Conservation (phyloP, 495 filamentous ascomycete genomes). For the Durotheca rogersii region DNA sequence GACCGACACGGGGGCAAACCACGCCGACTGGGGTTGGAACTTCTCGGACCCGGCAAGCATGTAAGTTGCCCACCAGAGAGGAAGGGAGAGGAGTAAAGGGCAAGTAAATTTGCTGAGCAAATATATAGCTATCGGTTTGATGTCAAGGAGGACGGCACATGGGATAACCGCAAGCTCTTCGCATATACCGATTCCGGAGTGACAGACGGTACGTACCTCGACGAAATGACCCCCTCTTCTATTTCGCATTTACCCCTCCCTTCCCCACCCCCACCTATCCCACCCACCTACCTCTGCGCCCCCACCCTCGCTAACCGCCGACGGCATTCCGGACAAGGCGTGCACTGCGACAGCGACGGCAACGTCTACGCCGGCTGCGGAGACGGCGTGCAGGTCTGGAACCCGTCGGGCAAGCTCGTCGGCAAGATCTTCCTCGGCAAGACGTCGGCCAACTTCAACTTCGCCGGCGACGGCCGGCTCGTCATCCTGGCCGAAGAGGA, state of each 20-base stretch:
- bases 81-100: background rate
- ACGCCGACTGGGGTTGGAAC: constrained; percentile 45
- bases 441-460: constrained; percentile 57
- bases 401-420: constrained; percentile 55
- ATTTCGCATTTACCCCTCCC: too few relatives aligned
- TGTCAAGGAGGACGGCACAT: constrained; percentile 44
- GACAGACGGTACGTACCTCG: constrained; percentile 49
- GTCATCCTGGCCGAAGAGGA: constrained; percentile 51
- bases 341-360: constrained; percentile 60
- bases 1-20: constrained; percentile 54
- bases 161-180: constrained; percentile 53
- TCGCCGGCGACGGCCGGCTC: constrained; percentile 55
- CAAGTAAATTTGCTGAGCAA: constrained; percentile 5
- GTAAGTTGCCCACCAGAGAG: constrained; percentile 26
- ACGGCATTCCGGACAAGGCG: too few relatives aligned
- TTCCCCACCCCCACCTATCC: too few relatives aligned
- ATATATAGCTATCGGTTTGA: constrained; percentile 42
- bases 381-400: constrained; percentile 65
- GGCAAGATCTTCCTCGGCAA: constrained; percentile 56
- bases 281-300: too few relatives aligned
- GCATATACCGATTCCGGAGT: constrained; percentile 56
- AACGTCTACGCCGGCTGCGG: constrained; percentile 63
- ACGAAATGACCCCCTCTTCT: background rate
- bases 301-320: too few relatives aligned
- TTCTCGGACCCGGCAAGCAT: constrained; percentile 39